Conservation (phyloP, 352 stramenopile genomes). For the Phytophthora uliginosa region DNA sequence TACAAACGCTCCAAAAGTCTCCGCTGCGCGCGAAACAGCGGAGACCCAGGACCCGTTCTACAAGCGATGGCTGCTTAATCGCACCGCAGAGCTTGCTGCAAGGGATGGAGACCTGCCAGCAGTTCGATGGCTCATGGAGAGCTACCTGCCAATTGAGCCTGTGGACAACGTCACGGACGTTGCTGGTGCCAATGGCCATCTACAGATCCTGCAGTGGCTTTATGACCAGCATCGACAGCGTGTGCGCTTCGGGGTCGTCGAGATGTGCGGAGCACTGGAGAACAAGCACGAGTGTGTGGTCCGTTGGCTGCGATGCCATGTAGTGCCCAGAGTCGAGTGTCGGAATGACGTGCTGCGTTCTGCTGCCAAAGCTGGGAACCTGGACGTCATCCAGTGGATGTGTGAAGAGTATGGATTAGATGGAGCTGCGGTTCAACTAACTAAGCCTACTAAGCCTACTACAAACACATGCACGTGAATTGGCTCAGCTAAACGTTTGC, state of each 20-base stretch:
- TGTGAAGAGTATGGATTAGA: conserved; percentile 15
- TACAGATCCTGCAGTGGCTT: conserved; percentile 29
- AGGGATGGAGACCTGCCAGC: conserved; percentile 8
- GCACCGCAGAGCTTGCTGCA: conserved; percentile 13
- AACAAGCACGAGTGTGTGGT: conserved; percentile 55
- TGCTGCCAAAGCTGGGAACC: conserved; percentile 13
- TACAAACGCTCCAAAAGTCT: conserved; percentile 20
- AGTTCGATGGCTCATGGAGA: conserved; percentile 28
- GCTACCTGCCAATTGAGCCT: conserved; percentile 8
- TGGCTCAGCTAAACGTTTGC: too few species aligned
- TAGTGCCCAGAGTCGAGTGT: conserved; percentile 10
- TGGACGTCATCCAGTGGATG: conserved; percentile 24
- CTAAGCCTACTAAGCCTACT: too few species aligned
- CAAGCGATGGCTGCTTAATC: conserved; percentile 36
- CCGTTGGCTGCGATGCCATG: conserved; percentile 48
- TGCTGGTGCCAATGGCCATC: conserved; percentile 22
- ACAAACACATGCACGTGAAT: too few species aligned
- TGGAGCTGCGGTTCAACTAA: not conserved
- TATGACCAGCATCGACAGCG: conserved; percentile 13
- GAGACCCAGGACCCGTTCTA: conserved; percentile 35
- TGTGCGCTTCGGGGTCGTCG: conserved; percentile 15
- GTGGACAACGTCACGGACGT: conserved; percentile 22
- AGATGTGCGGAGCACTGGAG: conserved; percentile 30
- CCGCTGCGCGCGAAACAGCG: not conserved
- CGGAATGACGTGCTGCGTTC: conserved; percentile 13